phyloP scores from a whole-genome alignment of 495 filamentous ascomycete genomes.

The Hamigera avellanea region DNA sequence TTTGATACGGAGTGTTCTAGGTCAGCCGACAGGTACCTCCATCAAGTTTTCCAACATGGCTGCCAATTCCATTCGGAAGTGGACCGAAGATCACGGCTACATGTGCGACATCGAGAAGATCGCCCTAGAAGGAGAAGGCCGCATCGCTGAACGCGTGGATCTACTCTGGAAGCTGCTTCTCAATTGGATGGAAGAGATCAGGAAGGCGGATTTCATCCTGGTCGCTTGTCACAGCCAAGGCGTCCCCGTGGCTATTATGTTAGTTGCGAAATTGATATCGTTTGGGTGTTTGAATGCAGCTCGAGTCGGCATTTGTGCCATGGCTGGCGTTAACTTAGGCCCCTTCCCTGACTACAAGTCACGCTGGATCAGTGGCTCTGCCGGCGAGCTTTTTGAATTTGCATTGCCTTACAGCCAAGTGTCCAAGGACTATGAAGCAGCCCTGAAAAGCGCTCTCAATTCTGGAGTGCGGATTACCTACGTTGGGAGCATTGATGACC shows the following conservation, averaged over 20 bases:
- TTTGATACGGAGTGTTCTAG: conserved; percentile 72
- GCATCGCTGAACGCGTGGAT: conserved; percentile 78
- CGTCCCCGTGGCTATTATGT: conserved; percentile 84
- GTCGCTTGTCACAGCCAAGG: conserved; percentile 92
- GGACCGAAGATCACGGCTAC: conserved; percentile 58
- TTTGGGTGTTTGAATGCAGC: conserved; percentile 61
- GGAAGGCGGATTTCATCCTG: conserved; percentile 76
- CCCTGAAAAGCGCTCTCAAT: conserved; percentile 56
- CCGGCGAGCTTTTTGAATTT: conserved; percentile 89
- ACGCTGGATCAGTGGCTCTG: conserved; percentile 72
- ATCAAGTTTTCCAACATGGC: conserved; percentile 85
- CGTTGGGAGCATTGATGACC: conserved; percentile 91
- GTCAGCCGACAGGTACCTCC: conserved; percentile 91
- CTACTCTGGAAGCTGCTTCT: conserved; percentile 87
- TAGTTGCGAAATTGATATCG: conserved; percentile 81
- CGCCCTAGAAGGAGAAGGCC: conserved; percentile 95
- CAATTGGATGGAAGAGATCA: conserved; percentile 90
- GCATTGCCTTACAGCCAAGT: conserved; percentile 66
- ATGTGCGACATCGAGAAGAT: conserved; percentile 73
- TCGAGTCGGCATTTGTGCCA: conserved; percentile 73
- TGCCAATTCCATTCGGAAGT: conserved; percentile 70
- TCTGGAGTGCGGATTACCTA: conserved; percentile 76
- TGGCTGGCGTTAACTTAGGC: conserved; percentile 91
- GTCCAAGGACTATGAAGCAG: conserved; percentile 67
- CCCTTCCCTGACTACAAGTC: conserved; percentile 83